Base-by-base conservation (phyloP, 2,329 filamentous ascomycete species). In the Aspergillus costaricaensis region DNA sequence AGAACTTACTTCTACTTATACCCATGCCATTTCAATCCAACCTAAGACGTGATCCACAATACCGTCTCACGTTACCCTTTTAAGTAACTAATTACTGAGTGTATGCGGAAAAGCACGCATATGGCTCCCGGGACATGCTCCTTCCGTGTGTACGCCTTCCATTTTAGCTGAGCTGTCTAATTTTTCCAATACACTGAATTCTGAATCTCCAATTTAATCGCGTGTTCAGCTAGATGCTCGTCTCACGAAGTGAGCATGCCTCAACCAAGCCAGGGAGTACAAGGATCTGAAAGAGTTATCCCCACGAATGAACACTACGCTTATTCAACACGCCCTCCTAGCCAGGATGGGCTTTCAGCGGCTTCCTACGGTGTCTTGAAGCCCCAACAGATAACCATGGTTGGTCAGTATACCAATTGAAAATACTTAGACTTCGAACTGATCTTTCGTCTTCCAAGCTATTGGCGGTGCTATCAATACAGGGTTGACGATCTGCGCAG, bases 381-480 rank as follows among this genome's bases (percentile, higher is more conserved):
- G 41, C 52, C 61, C 10, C 56, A 47, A 49, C 62, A 64, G 21
- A 44, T 70, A n/a, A 65, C 64, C 21, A 51, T 71, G 41, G 68
- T 70, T 54, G 64, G 70, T 73, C 39, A 54, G 70, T 65, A 27
- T 48, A 14, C 27, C 41, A 47, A 50, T 5, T 17, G 10, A 50
- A 14, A 15, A 4, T n/a, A 53, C 10, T 32, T 27, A 3, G 6
- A 36, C 14, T 17, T 15, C n/a, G 10, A 36, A n/a, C 51, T 61
- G 27, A 50, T 39, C 32, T 60, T 66, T 58, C 52, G 5, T 36
- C 8, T 36, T 17, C n/a, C 14, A 12, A 74, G 72, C 70, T 2
- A 70, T 74, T 30, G 71, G 72, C 14, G 69, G 68, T 5, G 70
- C 72, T 0, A 72, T 74, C 55, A 70, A 71, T 41, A 72, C 71